These are phyloP conservation scores for Solanum dulcamara DNA, from an alignment of 257 asterid species.

Conservation along the genomic window DNA sequence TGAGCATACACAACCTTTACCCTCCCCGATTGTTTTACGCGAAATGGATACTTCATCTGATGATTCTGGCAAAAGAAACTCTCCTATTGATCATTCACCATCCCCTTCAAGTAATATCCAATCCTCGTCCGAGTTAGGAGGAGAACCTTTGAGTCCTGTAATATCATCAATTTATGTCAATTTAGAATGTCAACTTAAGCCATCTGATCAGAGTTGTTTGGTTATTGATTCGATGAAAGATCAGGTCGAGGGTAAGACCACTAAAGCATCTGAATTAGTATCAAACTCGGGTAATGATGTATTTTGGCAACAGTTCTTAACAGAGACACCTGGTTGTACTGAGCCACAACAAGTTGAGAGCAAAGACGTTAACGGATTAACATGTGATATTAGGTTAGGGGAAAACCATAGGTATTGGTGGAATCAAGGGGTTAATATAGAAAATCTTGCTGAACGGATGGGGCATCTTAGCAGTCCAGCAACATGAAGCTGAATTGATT, in stretches of 20 bases:
- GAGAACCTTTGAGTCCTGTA: conserved; percentile 26
- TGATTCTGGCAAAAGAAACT: conserved; percentile 39
- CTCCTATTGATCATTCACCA: conserved; percentile 21
- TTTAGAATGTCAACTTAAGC: conserved; percentile 15
- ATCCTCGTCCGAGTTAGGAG: conserved; percentile 32
- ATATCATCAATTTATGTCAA: conserved; percentile 36
- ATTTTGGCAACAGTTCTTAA: conserved; percentile 84
- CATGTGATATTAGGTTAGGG: conserved; percentile 11
- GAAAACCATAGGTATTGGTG: conserved; percentile 45
- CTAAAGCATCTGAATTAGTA: conserved; percentile 5
- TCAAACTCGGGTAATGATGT: conserved; percentile 49
- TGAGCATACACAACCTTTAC: conserved; percentile 10
- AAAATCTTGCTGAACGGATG: conserved; percentile 36
- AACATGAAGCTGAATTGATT: conserved; percentile 18
- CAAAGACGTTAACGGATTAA: conserved; percentile 14
- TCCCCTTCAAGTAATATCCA: conserved; percentile 36
- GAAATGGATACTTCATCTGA: conserved; percentile 34
- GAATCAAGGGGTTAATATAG: conserved; percentile 24
- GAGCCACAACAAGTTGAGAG: conserved; percentile 29
- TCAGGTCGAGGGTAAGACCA: conserved; percentile 1
- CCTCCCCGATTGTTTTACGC: conserved; percentile 15
- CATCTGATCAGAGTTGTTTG: conserved; percentile 20
- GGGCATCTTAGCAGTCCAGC: conserved; percentile 38
- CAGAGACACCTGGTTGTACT: conserved; percentile 48
- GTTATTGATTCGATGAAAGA: no score